Evolutionary conservation across 2,329 filamentous ascomycete species (phyloP), one percentile per base, ranked within the genome.

Genomic region (Macrophomina pseudophaseolina): DNA sequence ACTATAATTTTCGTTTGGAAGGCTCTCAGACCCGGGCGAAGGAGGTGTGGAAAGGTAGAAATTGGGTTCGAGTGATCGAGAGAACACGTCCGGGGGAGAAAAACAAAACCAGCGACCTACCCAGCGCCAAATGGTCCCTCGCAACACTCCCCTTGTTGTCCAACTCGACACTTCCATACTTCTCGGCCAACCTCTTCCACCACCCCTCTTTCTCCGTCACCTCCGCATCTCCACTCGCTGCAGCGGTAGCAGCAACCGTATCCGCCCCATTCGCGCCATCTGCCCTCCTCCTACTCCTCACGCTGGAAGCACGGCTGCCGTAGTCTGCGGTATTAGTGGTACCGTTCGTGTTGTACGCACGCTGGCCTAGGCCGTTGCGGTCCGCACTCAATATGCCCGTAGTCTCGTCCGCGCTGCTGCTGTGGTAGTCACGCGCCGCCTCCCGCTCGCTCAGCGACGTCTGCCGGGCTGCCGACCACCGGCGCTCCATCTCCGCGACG

Each of bases 71-170:
- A 56, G 33, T 48, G 53, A 64, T 23, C 23, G 23, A 23, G 23
- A 23, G 23, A 23, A 23, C 23, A 23, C 23, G 23, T 23, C 23
- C 23, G 23, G 23, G 23, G 16, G n/a, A 28, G n/a, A 4, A 9
- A 30, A 42, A 30, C 16, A 59, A 12, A 30, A 32, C 38, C 40
- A n/a, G 3, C 23, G 28, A 75, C 80, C 54, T 79, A 94, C 91
- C 91, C 58, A 95, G 80, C 28, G 92, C 92, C 65, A 95, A 81
- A 80, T 95, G 92, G 78, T 95, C 92, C 73, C 92, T 83, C 11
- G 92, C 92, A 46, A 94, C 91, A 74, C 90, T 92, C 46, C 92
- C 92, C 78, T 93, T 94, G 74, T 95, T 95, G 78, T 95, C 92
- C 68, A 95, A 79, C 81, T 94, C 91, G 62, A 95, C 85, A 68